A percentile compares a stretch with the other conserved stretches of the same genome.
phyloP scores from a whole-genome alignment of 1,284 basidiomycete species.

The Austroboletus novae-zelandiae region DNA sequence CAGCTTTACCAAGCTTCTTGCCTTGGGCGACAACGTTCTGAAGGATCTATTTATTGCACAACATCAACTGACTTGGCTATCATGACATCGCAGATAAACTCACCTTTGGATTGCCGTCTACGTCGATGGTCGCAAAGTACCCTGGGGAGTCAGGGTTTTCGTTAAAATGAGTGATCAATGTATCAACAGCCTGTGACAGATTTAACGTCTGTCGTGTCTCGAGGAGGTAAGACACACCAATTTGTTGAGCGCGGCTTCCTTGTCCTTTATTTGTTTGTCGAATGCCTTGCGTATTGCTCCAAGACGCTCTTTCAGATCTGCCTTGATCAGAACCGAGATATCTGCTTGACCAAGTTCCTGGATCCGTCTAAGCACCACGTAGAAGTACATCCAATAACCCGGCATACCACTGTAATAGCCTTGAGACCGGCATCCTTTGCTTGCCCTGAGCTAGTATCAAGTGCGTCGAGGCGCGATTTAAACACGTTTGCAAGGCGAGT shows the following conservation, averaged over 20 bases:
- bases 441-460: slow-evolving; percentile 68
- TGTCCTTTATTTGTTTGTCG: slow-evolving; percentile 84
- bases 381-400: neutral
- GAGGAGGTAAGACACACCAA: slow-evolving; percentile 46
- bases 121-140: slow-evolving; percentile 72
- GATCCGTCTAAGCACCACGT: slow-evolving; percentile 6
- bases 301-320: slow-evolving; percentile 76
- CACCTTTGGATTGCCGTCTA: slow-evolving; percentile 82
- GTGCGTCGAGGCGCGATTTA: slow-evolving; percentile 60
- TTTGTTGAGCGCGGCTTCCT: slow-evolving; percentile 77
- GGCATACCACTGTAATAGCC: slow-evolving; percentile 70
- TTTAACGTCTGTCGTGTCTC: neutral
- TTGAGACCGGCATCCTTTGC: slow-evolving; percentile 88
- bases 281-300: slow-evolving; percentile 76
- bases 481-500: slow-evolving; percentile 70
- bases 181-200: slow-evolving; percentile 62
- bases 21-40: slow-evolving; percentile 74
- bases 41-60: slow-evolving; percentile 51
- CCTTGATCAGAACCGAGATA: slow-evolving; percentile 85
- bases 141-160: slow-evolving; percentile 68
- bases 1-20: slow-evolving; percentile 78
- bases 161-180: slow-evolving; percentile 70
- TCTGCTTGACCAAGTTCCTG: slow-evolving; percentile 89
- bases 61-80: neutral
- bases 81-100: neutral